Conservation (phyloP, 768 basidiomycete species). For the Multifurca ochricompacta region DNA sequence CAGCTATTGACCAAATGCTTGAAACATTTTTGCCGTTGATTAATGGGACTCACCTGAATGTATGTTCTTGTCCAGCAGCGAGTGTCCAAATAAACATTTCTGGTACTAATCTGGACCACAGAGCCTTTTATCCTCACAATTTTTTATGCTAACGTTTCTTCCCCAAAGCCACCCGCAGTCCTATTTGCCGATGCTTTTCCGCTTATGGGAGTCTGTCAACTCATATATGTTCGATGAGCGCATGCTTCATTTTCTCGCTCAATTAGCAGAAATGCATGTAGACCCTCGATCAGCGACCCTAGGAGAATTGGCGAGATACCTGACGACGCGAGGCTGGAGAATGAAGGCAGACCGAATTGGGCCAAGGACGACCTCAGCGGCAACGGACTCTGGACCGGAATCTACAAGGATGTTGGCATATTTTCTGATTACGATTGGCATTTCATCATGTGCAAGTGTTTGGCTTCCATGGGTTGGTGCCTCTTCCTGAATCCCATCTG, state of each 20-base stretch:
- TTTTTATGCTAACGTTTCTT: slow-evolving; percentile 79
- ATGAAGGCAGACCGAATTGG: slow-evolving; percentile 54
- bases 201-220: slow-evolving; percentile 83
- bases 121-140: slow-evolving; percentile 74
- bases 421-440: slow-evolving; percentile 80
- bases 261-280: slow-evolving; percentile 72
- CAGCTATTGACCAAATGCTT: slow-evolving; percentile 82
- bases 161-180: slow-evolving; percentile 79
- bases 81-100: background rate
- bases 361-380: slow-evolving; percentile 35
- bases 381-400: slow-evolving; percentile 42
- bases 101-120: slow-evolving; percentile 26
- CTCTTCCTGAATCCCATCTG: background rate
- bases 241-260: slow-evolving; percentile 76
- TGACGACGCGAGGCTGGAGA: slow-evolving; percentile 59
- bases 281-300: slow-evolving; percentile 73
- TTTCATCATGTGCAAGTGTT: slow-evolving; percentile 81
- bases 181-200: slow-evolving; percentile 78
- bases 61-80: slow-evolving; percentile 31
- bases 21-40: slow-evolving; percentile 74
- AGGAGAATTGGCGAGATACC: slow-evolving; percentile 54
- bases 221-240: slow-evolving; percentile 86
- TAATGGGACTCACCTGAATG: slow-evolving; percentile 67
- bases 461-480: slow-evolving; percentile 68
- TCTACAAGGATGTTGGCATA: slow-evolving; percentile 61